Conservation (phyloP, 1,139 yeast species). For the Magnusiomyces ingens region DNA sequence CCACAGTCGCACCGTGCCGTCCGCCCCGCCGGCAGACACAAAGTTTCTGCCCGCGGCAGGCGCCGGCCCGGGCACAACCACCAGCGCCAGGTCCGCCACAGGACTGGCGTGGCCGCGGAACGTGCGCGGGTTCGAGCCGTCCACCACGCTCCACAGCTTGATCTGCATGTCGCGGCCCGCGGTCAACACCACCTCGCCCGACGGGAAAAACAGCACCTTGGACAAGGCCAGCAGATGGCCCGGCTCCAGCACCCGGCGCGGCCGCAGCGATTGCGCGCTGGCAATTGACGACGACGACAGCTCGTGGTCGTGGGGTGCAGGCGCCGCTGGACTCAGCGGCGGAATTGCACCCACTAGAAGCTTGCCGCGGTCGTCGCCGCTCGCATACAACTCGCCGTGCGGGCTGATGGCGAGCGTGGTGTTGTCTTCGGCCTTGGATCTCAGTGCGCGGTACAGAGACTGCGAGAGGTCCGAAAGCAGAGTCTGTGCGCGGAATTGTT, state of each 20-base stretch:
- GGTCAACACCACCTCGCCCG: conserved; percentile 50
- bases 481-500: background rate
- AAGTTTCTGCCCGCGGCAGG: conserved; percentile 59
- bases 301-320: too few species aligned
- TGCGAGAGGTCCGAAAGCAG: background rate
- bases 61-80: conserved; percentile 25
- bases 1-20: conserved; percentile 56
- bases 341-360: conserved; percentile 27
- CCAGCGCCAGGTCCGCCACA: conserved; percentile 41
- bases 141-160: conserved; percentile 49
- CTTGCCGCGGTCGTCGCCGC: conserved; percentile 44
- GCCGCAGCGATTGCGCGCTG: conserved; percentile 11
- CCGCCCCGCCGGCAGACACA: conserved; percentile 34
- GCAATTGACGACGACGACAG: too few species aligned
- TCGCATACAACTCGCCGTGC: conserved; percentile 28
- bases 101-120: conserved; percentile 42
- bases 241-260: conserved; percentile 20
- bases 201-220: conserved; percentile 46
- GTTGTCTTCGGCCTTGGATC: conserved; percentile 15
- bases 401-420: conserved; percentile 35
- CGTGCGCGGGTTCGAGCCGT: conserved; percentile 45
- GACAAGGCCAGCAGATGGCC: conserved; percentile 45
- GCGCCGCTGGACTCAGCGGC: background rate
- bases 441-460: background rate
- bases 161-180: conserved; percentile 50